Conservation (phyloP, 129 eudicot genomes). For the Helianthus tuberosus region DNA sequence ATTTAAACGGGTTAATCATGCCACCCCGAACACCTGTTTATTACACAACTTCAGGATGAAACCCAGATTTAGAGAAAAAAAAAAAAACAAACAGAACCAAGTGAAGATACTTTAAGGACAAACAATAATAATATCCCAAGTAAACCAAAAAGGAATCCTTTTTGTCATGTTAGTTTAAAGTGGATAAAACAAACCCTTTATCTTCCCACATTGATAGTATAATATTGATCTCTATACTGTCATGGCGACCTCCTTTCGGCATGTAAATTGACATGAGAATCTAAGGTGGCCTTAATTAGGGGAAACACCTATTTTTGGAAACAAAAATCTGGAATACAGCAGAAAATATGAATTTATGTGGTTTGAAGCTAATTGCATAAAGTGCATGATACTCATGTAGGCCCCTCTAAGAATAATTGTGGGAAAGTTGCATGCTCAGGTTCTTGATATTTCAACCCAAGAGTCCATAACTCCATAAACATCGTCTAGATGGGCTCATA, state of each 20-base stretch:
- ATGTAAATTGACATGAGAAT: conserved; percentile 23
- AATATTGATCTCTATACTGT: conserved; percentile 6
- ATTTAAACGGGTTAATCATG: background rate
- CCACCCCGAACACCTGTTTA: background rate
- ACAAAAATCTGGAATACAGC: conserved; percentile 16
- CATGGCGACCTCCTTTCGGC: conserved; percentile 17
- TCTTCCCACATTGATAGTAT: conserved; percentile 9
- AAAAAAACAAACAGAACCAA: background rate
- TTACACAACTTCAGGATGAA: conserved; percentile 11
- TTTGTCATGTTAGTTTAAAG: background rate
- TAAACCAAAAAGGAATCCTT: conserved; percentile 15
- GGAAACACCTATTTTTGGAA: conserved; percentile 26
- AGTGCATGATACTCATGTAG: conserved; percentile 26
- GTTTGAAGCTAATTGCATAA: conserved; percentile 27
- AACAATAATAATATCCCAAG: conserved; percentile 6
- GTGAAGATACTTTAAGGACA: conserved; percentile 16
- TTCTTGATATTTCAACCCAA: conserved; percentile 11
- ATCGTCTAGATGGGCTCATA: conserved; percentile 7
- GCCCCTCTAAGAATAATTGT: conserved; percentile 24
- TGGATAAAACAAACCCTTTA: conserved; percentile 15
- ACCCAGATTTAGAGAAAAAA: background rate
- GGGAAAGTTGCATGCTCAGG: background rate
- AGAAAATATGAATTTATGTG: conserved; percentile 26
- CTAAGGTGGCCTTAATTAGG: conserved; percentile 27
- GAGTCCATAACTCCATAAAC: background rate